A percentile compares a stretch with the other conserved stretches of the same genome.
These are phyloP conservation scores for Pythium folliculosum DNA, from an alignment of 352 stramenopile genomes.

Conservation along the genomic window DNA sequence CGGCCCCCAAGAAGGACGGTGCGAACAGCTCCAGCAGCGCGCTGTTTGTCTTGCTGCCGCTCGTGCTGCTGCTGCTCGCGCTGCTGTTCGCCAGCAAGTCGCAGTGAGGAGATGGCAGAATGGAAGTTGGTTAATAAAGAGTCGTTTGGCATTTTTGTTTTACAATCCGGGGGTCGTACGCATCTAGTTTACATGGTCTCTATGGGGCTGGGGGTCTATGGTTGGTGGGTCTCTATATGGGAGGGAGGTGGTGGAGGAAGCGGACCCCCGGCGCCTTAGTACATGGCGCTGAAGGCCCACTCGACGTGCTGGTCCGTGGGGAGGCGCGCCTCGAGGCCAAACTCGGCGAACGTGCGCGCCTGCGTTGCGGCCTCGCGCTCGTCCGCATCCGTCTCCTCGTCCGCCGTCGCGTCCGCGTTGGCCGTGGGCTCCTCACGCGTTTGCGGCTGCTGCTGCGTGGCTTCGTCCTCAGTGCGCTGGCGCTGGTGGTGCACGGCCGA, in stretches of 20 bases:
- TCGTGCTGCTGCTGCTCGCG: constrained; percentile 44
- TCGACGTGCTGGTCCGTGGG: constrained; percentile 60
- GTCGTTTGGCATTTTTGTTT: constrained; percentile 1
- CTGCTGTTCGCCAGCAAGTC: constrained; percentile 14
- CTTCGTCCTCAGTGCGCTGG: constrained; percentile 30
- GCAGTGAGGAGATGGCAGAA: not conserved
- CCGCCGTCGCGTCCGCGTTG: constrained; percentile 3
- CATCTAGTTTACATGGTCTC: constrained; percentile 23
- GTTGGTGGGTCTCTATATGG: constrained; percentile 14
- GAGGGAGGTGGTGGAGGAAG: constrained; percentile 9
- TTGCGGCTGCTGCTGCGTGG: not conserved
- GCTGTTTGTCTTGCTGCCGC: constrained; percentile 38
- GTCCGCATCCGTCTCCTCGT: not conserved
- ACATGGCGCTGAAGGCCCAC: constrained; percentile 79
- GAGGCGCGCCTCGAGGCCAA: constrained; percentile 67
- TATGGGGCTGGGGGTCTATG: no score
- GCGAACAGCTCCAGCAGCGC: not conserved
- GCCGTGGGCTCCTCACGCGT: no score
- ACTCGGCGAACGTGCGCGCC: constrained; percentile 74
- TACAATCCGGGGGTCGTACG: constrained; percentile 18
- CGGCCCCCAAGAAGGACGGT: not conserved
- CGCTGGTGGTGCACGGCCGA: constrained; percentile 57
- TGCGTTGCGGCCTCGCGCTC: constrained; percentile 18
- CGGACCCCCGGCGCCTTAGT: constrained; percentile 37
- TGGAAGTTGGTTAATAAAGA: not conserved